Evolutionary conservation across 2,329 filamentous ascomycete genomes (phyloP), one percentile per base, ranked within the genome.

Genomic region (Xylariales sp.): DNA sequence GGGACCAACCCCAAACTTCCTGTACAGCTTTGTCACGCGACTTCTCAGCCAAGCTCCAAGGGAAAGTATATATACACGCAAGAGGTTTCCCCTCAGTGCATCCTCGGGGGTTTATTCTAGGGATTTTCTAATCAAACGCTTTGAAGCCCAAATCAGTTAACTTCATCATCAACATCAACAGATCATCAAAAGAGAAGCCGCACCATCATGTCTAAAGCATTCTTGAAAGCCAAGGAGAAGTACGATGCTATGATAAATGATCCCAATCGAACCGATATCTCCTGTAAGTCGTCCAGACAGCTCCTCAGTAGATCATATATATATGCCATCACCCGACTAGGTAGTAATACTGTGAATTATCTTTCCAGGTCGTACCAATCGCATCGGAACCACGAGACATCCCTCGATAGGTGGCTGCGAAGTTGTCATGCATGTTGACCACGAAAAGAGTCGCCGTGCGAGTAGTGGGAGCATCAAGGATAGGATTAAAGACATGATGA

Each of bases 401-500:
- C 54, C 56, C 11, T 55, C 56, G 2, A 43, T 12, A 7, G 53
- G 55, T 4, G 44, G 54, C 23, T 56, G 53, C 30, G 46, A 53
- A 24, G 43, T 49, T 29, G 46, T 45, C 29, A 53, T 54, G 33
- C 47, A 33, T 25, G 33, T 58, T 31, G 44, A 55, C 10, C 54
- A 55, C 28, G 47, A 44, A 2, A 46, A 52, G 36, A 49, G 49
- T 25, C 53, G 56, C 18, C 53, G 55, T 14, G 48, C 53, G 18
- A 52, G 50, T 27, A 38, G 37, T 18, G 47, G 43, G 15, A 43
- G 37, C 20, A 49, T 57, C 41, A 48, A 42, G 29, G 52, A 57
- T 7, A 53, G 42, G 78, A 29, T 70, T 74, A 41, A n/a, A 18
- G 33, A 28, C 10, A 14, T 17, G 27, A 29, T 37, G 38, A 35